Evolutionary conservation across 1,139 yeast genomes (phyloP).

Genomic region (Lodderomyces beijingensis): DNA sequence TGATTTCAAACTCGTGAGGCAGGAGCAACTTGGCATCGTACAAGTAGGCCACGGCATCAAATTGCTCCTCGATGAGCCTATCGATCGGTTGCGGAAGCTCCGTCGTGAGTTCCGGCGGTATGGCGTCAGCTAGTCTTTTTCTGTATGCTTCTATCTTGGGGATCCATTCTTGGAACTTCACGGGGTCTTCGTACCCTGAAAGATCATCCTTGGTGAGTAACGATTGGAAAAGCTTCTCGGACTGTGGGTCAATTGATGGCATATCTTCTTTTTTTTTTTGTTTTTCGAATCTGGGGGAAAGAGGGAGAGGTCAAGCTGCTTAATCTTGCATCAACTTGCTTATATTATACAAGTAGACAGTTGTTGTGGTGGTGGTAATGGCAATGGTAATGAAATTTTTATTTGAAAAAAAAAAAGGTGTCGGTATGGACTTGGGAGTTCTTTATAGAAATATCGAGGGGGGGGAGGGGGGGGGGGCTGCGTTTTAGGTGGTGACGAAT

Average conservation of each 20-base stretch:
- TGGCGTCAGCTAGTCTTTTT: constrained; percentile 34
- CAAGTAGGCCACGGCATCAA: constrained; percentile 44
- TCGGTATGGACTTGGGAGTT: no score
- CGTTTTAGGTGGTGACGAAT: no score
- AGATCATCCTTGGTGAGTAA: constrained; percentile 15
- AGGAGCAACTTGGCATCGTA: constrained; percentile 39
- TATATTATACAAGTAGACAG: no score
- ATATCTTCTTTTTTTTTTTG: neutral
- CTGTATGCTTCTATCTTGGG: constrained; percentile 52
- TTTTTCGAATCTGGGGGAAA: no score
- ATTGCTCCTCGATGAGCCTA: constrained; percentile 34
- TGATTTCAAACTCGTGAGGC: constrained; percentile 41
- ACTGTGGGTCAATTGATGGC: constrained; percentile 3
- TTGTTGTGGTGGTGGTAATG: no score
- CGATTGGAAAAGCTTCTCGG: constrained; percentile 7
- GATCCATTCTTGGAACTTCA: constrained; percentile 30
- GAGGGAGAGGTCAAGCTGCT: no score
- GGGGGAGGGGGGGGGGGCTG: no score
- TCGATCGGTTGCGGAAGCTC: constrained; percentile 40
- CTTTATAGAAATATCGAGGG: no score
- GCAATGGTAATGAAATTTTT: no score
- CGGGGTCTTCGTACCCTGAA: constrained; percentile 30
- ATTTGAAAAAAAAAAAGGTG: no score
- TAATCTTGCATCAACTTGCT: no score
- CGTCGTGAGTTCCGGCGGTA: constrained; percentile 38